Evolutionary conservation across 805 yeast species (phyloP), one percentile per base, ranked within the genome.

Genomic region (Aciculoconidium aculeatum): DNA sequence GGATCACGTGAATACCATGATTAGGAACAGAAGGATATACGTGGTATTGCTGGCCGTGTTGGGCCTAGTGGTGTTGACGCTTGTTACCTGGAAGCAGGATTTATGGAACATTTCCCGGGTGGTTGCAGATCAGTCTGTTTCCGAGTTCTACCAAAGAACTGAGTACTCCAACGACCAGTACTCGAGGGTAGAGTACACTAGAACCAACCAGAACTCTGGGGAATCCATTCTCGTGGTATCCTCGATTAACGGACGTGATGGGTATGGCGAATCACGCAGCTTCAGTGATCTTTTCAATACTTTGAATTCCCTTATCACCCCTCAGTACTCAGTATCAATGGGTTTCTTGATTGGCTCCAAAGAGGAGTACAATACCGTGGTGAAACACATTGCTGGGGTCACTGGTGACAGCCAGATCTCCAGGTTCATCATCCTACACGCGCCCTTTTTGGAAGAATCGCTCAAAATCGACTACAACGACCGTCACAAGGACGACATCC

Each of bases 241-340:
- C 11, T 17, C 35, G 9, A 33, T 38, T 5, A 31, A 29, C 11
- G 37, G 37, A 6, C 12, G 18, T 11, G 15, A 25, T 9, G 35
- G 34, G 7, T 69, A 62, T 30, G 73, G 74, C 1, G 35, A 35
- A 4, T 51, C 38, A 3, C 48, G 64, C 17, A 27, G 40, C 1
- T 53, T 67, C 27, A 26, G 30, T 1, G 62, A 61, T 31, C 58
- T 61, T 24, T 42, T 65, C 26, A 30, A 45, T 2, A 49, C 58
- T 1, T 33, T 67, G 13, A 28, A 32, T 6, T 17, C 49, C 2
- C 40, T 65, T 21, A 23, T 28, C 11, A 15, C 20, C 12, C n/a
- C 20, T 5, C 21, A 18, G 10, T 11, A 7, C 17, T 7, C 21
- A 11, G 24, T 44, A 11, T 49, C 50, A 18, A 35, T 56, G 9